Base-by-base conservation (phyloP, 2,329 filamentous ascomycete species). In the Colletotrichum coccodes region DNA sequence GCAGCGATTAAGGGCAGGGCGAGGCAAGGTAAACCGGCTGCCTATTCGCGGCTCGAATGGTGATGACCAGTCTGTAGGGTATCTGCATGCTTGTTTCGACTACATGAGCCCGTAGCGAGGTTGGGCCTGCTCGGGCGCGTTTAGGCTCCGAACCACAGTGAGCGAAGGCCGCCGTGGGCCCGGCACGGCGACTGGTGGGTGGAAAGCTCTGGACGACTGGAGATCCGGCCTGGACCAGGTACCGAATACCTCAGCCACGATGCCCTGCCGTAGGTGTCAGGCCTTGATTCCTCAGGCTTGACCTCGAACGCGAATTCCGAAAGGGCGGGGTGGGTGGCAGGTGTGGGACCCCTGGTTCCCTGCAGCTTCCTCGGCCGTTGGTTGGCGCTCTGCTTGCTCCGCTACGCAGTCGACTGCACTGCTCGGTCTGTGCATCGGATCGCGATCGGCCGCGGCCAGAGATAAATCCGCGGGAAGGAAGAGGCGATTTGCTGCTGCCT, bases 381-480 rank as follows among this genome's bases (percentile, higher is more conserved):
- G 42, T 21, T 34, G 40, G 12, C 18, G 8, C 38, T 18, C 21
- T 9, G 14, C 44, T 5, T 42, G 16, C 2, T 28, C 34, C 30
- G 7, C 23, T 32, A n/a, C n/a, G n/a, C n/a, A n/a, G n/a, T 28
- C 8, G 23, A 16, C 21, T 30, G 23, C 16, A 16, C n/a, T 18
- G 21, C 53, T 7, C 23, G 36, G 53, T 42, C 23, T 40, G 14
- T 23, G 53, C 53, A 44, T 54, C 18, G 52, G 34, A 64, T 68
- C 64, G 60, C 60, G 64, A 68, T 68, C 60, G 60, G 14, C 60
- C 42, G 52, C 60, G 58, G 60, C 23, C 60, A 63, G 60, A 28
- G 28, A 23, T 36, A 36, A 32, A 34, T n/a, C 42, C 18, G 49
- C 47, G 21, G 38, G 32, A 49, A 34, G 38, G 28, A 21, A 5